Conservation (phyloP, 129 eudicot species). For the Helichrysum umbraculigerum region DNA sequence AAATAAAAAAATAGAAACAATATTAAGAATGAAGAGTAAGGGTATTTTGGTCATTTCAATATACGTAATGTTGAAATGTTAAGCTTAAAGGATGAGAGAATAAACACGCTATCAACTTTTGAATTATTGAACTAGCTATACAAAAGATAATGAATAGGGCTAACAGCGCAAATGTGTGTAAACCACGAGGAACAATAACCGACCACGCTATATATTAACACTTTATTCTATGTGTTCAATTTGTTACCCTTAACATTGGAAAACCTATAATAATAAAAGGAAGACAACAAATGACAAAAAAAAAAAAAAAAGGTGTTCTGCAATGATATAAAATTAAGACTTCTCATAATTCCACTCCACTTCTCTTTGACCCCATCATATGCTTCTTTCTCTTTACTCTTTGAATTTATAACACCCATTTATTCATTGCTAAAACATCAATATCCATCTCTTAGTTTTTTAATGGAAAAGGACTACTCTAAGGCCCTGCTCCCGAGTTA, state of each 20-base stretch:
- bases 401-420: slow-evolving; percentile 28
- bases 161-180: too few species aligned
- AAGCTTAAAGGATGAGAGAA: too few species aligned
- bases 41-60: too few species aligned
- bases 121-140: too few species aligned
- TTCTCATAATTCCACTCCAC: slow-evolving; percentile 29
- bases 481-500: too few species aligned
- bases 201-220: too few species aligned
- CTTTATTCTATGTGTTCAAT: slow-evolving; percentile 18
- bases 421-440: slow-evolving; percentile 21
- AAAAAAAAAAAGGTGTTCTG: slow-evolving; percentile 32
- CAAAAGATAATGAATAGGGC: too few species aligned
- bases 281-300: slow-evolving; percentile 33
- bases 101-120: too few species aligned
- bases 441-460: slow-evolving; percentile 4
- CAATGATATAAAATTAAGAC: slow-evolving; percentile 32
- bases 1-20: too few species aligned
- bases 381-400: slow-evolving; percentile 34
- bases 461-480: slow-evolving; percentile 16
- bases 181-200: too few species aligned
- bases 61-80: too few species aligned
- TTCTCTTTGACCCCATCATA: slow-evolving; percentile 36
- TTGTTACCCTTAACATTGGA: slow-evolving; percentile 7
- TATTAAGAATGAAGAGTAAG: too few species aligned
- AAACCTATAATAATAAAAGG: slow-evolving; percentile 21